Evolutionary conservation across 1,284 basidiomycete species (phyloP).

Genomic region (Spongispora temasekensis): DNA sequence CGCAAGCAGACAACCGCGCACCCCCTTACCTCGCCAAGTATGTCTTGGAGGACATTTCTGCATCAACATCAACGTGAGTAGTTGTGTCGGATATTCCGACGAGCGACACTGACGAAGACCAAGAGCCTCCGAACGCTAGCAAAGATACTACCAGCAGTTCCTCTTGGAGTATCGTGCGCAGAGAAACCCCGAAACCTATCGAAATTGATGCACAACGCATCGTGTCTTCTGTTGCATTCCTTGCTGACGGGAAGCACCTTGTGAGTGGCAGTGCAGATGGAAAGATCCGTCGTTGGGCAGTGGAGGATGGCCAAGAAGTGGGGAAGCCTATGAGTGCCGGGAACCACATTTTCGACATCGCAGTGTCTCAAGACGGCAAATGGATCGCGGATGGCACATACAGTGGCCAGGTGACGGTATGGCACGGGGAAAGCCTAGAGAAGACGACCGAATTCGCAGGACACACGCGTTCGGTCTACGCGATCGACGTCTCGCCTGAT

Average conservation of each 20-base stretch:
- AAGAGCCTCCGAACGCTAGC: background rate
- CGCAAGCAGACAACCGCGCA: background rate
- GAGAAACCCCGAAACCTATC: background rate
- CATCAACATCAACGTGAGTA: background rate
- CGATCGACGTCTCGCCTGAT: background rate
- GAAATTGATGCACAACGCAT: background rate
- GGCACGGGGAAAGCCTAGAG: background rate
- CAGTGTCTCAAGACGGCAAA: background rate
- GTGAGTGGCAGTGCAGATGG: background rate
- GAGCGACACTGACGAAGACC: background rate
- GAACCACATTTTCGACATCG: background rate
- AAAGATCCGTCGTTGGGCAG: background rate
- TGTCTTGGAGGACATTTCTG: background rate
- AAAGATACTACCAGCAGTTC: background rate
- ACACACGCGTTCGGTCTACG: background rate
- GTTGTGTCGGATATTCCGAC: background rate
- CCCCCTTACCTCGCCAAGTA: background rate
- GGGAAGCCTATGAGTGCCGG: background rate
- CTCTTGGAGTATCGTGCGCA: background rate
- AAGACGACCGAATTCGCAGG: background rate
- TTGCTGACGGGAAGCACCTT: background rate
- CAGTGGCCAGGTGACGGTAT: background rate
- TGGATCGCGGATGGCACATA: background rate
- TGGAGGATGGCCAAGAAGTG: background rate
- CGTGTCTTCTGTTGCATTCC: background rate